Conservation (phyloP, 371 early-diverging fungal genomes). For the Mucor saturninus region DNA sequence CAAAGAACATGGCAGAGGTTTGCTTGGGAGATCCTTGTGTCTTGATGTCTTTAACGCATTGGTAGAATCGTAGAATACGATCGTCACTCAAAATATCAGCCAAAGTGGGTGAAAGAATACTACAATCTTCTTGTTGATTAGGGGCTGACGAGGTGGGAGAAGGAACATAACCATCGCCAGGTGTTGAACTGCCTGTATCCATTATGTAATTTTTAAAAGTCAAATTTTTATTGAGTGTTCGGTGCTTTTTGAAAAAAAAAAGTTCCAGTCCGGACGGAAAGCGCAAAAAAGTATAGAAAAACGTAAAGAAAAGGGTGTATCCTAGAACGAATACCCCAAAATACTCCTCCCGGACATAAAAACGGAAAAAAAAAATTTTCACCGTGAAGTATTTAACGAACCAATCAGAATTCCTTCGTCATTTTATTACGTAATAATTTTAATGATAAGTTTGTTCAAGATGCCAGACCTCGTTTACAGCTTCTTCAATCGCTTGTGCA, state of each 20-base stretch:
- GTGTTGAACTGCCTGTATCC: constrained; percentile 18
- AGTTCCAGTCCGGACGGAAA: constrained; percentile 12
- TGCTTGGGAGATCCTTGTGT: constrained; percentile 48
- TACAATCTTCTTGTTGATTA: constrained; percentile 38
- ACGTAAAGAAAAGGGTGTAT: constrained; percentile 2
- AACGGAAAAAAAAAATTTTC: no score
- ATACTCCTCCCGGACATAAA: no score
- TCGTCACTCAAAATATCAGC: constrained; percentile 55
- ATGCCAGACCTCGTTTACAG: constrained; percentile 24
- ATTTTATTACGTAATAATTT: background rate
- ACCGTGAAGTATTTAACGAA: no score
- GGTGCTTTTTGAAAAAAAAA: constrained; percentile 2
- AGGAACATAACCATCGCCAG: constrained; percentile 9
- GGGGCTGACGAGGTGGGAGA: constrained; percentile 9
- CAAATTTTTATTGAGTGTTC: background rate
- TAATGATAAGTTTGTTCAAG: constrained; percentile 22
- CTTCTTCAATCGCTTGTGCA: constrained; percentile 20
- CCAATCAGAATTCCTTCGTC: background rate
- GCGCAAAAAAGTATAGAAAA: constrained; percentile 3
- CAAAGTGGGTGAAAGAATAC: constrained; percentile 46
- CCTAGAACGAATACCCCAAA: background rate
- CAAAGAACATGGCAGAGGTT: constrained; percentile 57
- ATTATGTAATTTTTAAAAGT: constrained; percentile 13
- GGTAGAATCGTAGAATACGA: constrained; percentile 51
- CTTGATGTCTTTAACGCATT: constrained; percentile 57